A percentile compares a stretch with the other conserved stretches of the same genome.
Conservation (phyloP, 2,329 filamentous ascomycete species). For the Fusarium anguioides region DNA sequence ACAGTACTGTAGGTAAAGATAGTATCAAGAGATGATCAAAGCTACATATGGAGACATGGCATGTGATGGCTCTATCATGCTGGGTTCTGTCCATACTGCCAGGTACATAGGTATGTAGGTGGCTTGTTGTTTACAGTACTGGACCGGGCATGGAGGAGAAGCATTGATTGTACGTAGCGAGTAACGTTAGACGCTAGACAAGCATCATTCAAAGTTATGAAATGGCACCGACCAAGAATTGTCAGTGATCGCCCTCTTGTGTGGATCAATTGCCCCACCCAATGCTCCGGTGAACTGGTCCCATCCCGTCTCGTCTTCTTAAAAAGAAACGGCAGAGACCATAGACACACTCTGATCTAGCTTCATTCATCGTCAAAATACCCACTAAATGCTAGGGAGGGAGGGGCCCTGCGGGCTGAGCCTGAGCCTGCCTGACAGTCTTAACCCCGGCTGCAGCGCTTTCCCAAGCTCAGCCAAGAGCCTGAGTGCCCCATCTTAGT, state of each 20-base stretch:
- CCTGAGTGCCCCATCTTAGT: conserved; percentile 8
- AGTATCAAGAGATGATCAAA: neutral
- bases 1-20: no score
- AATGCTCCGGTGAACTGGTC: conserved; percentile 25
- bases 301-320: conserved; percentile 18
- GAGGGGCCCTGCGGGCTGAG: conserved; percentile 31
- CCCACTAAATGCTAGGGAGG: conserved; percentile 14
- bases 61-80: no score
- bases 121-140: neutral
- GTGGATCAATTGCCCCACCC: neutral
- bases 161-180: no score
- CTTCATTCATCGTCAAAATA: conserved; percentile 13
- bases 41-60: neutral
- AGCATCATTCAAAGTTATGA: conserved; percentile 16
- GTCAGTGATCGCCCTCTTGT: conserved; percentile 20
- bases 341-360: conserved; percentile 19
- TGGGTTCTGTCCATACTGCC: neutral
- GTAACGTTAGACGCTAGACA: conserved; percentile 1
- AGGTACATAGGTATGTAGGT: neutral
- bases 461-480: conserved; percentile 32
- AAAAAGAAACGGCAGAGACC: conserved; percentile 13
- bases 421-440: conserved; percentile 12
- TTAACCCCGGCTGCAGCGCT: conserved; percentile 30
- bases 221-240: conserved; percentile 9
- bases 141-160: neutral